Conservation (phyloP, 805 yeast genomes). For the Wickerhamiella kazuoi region DNA sequence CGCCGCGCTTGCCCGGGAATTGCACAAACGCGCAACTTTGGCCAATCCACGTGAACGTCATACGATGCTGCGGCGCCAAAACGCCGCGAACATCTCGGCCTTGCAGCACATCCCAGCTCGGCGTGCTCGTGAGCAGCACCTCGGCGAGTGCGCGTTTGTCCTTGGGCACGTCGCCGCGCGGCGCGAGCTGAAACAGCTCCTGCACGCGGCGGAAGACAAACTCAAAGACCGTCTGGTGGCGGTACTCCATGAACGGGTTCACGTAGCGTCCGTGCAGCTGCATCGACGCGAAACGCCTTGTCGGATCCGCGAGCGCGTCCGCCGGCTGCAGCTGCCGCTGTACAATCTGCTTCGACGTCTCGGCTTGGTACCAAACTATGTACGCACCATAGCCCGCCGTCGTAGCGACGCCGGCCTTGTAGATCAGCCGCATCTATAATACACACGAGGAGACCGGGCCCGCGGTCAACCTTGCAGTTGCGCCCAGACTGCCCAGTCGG, state of each 20-base stretch:
- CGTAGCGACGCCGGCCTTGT: background rate
- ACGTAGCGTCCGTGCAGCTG: constrained; percentile 48
- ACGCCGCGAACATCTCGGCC: constrained; percentile 3
- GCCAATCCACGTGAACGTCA: constrained; percentile 80
- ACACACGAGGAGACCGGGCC: background rate
- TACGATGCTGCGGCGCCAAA: constrained; percentile 20
- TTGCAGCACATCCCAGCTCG: constrained; percentile 27
- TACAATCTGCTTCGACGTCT: constrained; percentile 8
- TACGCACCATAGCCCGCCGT: constrained; percentile 13
- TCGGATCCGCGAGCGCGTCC: constrained; percentile 7
- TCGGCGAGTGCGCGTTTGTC: constrained; percentile 30
- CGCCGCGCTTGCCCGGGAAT: constrained; percentile 30
- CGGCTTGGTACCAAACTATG: constrained; percentile 9
- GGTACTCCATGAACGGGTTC: constrained; percentile 78
- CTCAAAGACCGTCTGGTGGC: constrained; percentile 79
- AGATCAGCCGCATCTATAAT: background rate
- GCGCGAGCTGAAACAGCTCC: constrained; percentile 45
- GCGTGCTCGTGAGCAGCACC: constrained; percentile 41
- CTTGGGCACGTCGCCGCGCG: constrained; percentile 43
- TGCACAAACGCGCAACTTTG: constrained; percentile 73
- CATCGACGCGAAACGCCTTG: constrained; percentile 13
- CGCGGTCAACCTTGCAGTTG: background rate
- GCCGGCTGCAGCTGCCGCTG: constrained; percentile 6
- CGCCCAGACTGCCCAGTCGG: too few relatives aligned
- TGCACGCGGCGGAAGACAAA: constrained; percentile 54